Percentiles rank a stretch among this genome's conserved stretches.
Evolutionary conservation across 495 filamentous ascomycete species (phyloP).

Genomic region (Neurospora sp.): DNA sequence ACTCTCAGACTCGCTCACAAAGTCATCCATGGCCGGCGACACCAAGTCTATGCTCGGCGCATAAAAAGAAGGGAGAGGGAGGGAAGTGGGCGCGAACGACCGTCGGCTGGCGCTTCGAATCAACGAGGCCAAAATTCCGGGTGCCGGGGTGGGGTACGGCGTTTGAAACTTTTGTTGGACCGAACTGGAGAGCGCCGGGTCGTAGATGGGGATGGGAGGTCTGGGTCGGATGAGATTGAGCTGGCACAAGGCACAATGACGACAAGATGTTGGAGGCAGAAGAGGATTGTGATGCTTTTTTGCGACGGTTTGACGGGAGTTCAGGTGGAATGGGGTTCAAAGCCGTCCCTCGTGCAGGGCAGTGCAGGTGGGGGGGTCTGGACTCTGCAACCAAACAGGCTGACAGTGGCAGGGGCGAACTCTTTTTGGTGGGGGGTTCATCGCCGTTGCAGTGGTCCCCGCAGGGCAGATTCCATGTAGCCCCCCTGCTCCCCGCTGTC

Average conservation of each 20-base stretch:
- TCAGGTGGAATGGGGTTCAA: neutral
- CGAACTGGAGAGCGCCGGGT: neutral
- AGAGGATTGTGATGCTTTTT: neutral
- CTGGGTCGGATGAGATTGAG: neutral
- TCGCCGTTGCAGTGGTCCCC: neutral
- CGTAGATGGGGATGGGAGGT: neutral
- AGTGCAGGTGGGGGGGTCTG: neutral
- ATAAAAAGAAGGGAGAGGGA: neutral
- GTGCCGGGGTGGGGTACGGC: neutral
- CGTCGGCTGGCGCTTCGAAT: neutral
- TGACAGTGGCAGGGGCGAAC: neutral
- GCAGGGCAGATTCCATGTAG: neutral
- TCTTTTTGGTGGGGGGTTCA: neutral
- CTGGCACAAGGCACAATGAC: neutral
- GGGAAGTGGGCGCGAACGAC: neutral
- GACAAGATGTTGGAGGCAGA: neutral
- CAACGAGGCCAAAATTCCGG: neutral
- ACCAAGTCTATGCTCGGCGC: neutral
- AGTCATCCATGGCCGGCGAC: slow-evolving; percentile 68
- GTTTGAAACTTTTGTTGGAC: neutral
- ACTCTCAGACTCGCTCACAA: slow-evolving; percentile 93
- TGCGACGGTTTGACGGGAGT: neutral
- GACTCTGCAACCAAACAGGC: neutral
- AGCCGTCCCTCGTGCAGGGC: neutral
- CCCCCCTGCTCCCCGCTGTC: neutral